Evolutionary conservation across 2,329 filamentous ascomycete species (phyloP).

Genomic region (Magnaporthiopsis rhizophila): DNA sequence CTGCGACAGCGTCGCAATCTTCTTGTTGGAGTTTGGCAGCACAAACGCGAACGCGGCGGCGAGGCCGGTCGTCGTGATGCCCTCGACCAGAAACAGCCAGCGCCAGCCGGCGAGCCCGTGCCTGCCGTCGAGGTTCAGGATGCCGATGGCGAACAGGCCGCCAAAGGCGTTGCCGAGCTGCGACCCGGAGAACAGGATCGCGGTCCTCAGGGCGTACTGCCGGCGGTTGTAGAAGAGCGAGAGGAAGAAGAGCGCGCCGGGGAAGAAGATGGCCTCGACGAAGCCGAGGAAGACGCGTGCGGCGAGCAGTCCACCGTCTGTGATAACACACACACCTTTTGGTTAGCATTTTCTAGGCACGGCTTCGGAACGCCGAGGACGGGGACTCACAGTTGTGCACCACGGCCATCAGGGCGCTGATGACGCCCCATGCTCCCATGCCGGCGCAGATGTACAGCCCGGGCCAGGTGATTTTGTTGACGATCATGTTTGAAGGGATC

Average conservation of each 20-base stretch:
- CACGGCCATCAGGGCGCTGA: constrained; percentile 39
- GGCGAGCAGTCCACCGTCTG: constrained; percentile 28
- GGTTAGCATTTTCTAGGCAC: no score
- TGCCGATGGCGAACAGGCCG: constrained; percentile 25
- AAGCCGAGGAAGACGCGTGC: constrained; percentile 43
- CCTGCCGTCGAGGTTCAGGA: constrained; percentile 19
- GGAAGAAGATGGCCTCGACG: constrained; percentile 48
- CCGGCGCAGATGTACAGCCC: constrained; percentile 41
- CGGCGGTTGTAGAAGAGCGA: constrained; percentile 32
- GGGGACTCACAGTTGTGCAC: constrained; percentile 28
- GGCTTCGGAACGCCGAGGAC: no score
- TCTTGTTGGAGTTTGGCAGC: constrained; percentile 17
- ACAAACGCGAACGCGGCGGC: constrained; percentile 15
- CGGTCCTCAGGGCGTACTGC: constrained; percentile 24
- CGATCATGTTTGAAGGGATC: constrained; percentile 27
- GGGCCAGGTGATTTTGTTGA: constrained; percentile 29
- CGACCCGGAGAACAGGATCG: constrained; percentile 24
- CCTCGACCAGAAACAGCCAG: constrained; percentile 24
- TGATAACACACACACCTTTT: no score
- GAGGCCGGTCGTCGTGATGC: constrained; percentile 15
- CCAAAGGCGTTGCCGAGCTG: constrained; percentile 27
- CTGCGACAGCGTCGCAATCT: constrained; percentile 14
- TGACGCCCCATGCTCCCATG: constrained; percentile 41
- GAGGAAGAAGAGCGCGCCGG: constrained; percentile 30
- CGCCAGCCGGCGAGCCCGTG: constrained; percentile 20